Evolutionary conservation across 2,329 filamentous ascomycete species (phyloP), one percentile per base, ranked within the genome.

Genomic region (Neofusicoccum cordaticola): DNA sequence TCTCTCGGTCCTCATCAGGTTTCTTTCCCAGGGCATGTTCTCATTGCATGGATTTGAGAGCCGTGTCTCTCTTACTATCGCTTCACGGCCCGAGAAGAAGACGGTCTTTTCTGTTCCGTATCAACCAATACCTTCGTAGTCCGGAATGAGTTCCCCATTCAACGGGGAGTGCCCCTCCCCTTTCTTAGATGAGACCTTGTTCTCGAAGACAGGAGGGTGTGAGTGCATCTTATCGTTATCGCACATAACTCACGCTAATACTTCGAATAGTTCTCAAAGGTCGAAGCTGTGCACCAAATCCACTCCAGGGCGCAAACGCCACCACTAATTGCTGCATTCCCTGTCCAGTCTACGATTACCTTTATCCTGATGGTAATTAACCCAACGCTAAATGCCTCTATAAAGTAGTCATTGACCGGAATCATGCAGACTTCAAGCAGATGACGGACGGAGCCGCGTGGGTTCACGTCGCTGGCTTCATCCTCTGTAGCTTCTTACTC

Each of bases 261-360:
- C 17, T 22, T 4, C 6, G 17, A 2, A 31, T 41, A 72, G 71
- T 67, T 52, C 17, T 48, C 4, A 66, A 22, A 4, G 71, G 71
- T 22, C 68, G 71, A 41, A 70, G 69, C 39, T 72, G 71, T 47
- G 71, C 71, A 5, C 58, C 64, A 5, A 71, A 72, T 45, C 71
- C 70, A 1, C 63, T 72, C 7, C 66, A 68, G n/a, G 56, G 56
- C 9, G n/a, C n/a, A 8, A 60, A 60, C 9, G 53, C 53, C 22
- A 58, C 53, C 15, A 8, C 13, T 8, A 47, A 12, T 47, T 97
- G 93, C 75, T 97, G 93, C 75, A 78, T 97, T 61, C 92, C 93
- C 66, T 97, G 93, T 75, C 93, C 93, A 12, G 83, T 91, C 72
- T 88, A 89, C 19, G 85, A 92, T 66, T 96, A 90, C 90, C 77